Conservation (phyloP, 1,139 yeast species). For the Blastobotrys elegans region DNA sequence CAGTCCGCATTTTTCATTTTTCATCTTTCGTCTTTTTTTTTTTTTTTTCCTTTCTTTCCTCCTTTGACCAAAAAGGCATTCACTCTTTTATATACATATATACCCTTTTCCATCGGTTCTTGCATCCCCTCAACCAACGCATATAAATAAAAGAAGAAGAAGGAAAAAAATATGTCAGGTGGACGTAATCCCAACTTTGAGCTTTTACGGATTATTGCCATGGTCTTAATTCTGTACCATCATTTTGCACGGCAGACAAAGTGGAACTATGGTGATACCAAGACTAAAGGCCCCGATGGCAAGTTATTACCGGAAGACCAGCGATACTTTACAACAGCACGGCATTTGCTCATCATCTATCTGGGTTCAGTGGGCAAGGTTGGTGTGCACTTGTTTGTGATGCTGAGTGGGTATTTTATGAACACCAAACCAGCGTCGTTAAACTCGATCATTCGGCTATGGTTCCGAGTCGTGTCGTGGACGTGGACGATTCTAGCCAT, state of each 20-base stretch:
- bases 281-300: slow-evolving; percentile 1
- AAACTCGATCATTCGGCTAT: slow-evolving; percentile 1
- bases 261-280: slow-evolving; percentile 10
- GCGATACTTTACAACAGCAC: slow-evolving; percentile 4
- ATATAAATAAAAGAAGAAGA: not conserved
- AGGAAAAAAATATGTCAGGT: not conserved
- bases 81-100: not conserved
- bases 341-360: slow-evolving; percentile 9
- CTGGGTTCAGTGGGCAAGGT: slow-evolving; percentile 10
- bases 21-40: not conserved
- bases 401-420: slow-evolving; percentile 15
- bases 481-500: not conserved
- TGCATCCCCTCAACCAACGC: too few relatives aligned
- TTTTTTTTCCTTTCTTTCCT: not conserved
- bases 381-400: slow-evolving; percentile 15
- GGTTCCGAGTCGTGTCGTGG: slow-evolving; percentile 7
- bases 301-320: not conserved
- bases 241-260: slow-evolving; percentile 12
- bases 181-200: slow-evolving; percentile 14
- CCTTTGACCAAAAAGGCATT: not conserved
- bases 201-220: slow-evolving; percentile 14
- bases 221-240: slow-evolving; percentile 14
- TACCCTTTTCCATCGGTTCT: not conserved
- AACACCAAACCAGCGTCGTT: slow-evolving; percentile 3
- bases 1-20: too few relatives aligned